These are phyloP conservation scores for Coemansia sp. DNA, from an alignment of 192 early-diverging fungal species.

Conservation along the genomic window DNA sequence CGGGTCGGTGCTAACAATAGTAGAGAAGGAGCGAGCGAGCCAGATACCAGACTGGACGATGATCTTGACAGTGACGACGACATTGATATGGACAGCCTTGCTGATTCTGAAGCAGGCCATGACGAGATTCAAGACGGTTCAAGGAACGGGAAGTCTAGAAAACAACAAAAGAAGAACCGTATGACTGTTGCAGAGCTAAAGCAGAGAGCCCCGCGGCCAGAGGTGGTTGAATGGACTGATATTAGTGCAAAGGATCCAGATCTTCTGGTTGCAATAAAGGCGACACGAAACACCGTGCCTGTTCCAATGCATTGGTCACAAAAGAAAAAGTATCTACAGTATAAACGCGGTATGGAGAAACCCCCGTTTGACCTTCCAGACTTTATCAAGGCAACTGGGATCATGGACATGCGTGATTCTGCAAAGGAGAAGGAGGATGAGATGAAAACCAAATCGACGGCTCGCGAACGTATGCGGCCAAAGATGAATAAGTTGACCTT, in stretches of 20 bases:
- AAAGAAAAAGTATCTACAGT: conserved; percentile 95
- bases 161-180: conserved; percentile 58
- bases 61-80: conserved; percentile 19
- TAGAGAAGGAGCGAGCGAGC: neutral
- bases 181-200: conserved; percentile 90
- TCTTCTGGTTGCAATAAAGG: conserved; percentile 88
- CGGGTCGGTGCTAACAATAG: neutral
- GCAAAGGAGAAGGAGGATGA: conserved; percentile 88
- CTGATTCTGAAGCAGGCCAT: conserved; percentile 23
- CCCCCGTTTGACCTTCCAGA: conserved; percentile 93
- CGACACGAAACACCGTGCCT: conserved; percentile 90
- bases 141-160: conserved; percentile 31
- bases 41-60: conserved; percentile 9
- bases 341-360: conserved; percentile 96
- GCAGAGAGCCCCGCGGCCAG: conserved; percentile 85
- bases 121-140: conserved; percentile 29
- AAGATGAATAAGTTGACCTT: conserved; percentile 97
- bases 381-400: conserved; percentile 96
- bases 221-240: conserved; percentile 97
- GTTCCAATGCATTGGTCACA: conserved; percentile 95
- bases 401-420: conserved; percentile 92
- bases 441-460: conserved; percentile 76
- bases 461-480: conserved; percentile 82
- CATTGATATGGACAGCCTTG: conserved; percentile 15
- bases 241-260: conserved; percentile 88